Percentiles rank a stretch among this genome's conserved stretches.
phyloP scores from a whole-genome alignment of 768 basidiomycete species.

The Lentinula boryana region DNA sequence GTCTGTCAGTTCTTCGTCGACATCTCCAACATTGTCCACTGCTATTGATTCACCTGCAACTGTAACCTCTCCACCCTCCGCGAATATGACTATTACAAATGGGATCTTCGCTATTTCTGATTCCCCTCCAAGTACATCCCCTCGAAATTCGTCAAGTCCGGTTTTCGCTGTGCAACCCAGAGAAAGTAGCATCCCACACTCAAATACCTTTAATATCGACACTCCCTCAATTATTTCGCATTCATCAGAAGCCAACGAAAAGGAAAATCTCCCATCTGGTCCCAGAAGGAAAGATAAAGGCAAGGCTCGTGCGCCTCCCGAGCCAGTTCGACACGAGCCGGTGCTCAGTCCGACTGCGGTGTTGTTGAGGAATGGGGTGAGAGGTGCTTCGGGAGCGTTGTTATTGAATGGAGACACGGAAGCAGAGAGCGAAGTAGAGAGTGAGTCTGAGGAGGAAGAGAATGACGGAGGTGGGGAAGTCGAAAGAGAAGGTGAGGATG shows the following conservation, averaged over 20 bases:
- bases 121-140: neutral
- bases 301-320: slow-evolving; percentile 65
- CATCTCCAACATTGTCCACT: neutral
- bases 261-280: too few relatives aligned
- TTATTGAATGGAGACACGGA: neutral
- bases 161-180: slow-evolving; percentile 35
- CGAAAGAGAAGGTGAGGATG: slow-evolving; percentile 13
- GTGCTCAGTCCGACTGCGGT: slow-evolving; percentile 62
- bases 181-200: too few relatives aligned
- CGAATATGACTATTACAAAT: neutral
- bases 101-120: neutral
- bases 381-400: neutral
- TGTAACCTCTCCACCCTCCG: neutral
- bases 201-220: too few relatives aligned
- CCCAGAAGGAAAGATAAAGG: slow-evolving; percentile 68
- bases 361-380: slow-evolving; percentile 23
- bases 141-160: neutral
- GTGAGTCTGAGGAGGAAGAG: neutral
- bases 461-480: slow-evolving; percentile 21
- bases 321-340: slow-evolving; percentile 63
- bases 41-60: neutral
- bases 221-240: too few relatives aligned
- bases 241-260: too few relatives aligned
- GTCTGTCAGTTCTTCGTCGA: neutral
- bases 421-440: neutral